Evolutionary conservation across 2,329 filamentous ascomycete genomes (phyloP).

Genomic region (Cladorrhinum sp.): DNA sequence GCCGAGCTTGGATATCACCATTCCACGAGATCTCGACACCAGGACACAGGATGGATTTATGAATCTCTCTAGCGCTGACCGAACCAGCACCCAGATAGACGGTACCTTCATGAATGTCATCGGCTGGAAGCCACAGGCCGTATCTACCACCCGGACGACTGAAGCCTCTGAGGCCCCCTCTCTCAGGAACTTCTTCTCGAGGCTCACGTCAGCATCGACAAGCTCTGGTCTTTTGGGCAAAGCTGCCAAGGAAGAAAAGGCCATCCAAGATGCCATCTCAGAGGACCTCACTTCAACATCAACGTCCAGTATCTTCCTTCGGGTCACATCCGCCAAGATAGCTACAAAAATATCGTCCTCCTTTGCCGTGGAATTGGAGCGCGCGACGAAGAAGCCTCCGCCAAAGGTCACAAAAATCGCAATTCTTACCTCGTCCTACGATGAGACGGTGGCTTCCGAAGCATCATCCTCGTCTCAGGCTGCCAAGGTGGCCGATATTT

Average conservation of each 20-base stretch:
- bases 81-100: slow-evolving; percentile 88
- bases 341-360: slow-evolving; percentile 68
- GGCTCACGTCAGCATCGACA: slow-evolving; percentile 59
- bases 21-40: slow-evolving; percentile 77
- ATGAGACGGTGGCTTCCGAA: slow-evolving; percentile 68
- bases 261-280: slow-evolving; percentile 58
- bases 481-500: slow-evolving; percentile 69
- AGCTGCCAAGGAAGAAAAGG: slow-evolving; percentile 59
- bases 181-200: slow-evolving; percentile 75
- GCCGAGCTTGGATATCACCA: slow-evolving; percentile 65
- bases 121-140: slow-evolving; percentile 68
- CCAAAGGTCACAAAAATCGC: slow-evolving; percentile 83
- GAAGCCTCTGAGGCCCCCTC: slow-evolving; percentile 57
- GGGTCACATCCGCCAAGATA: slow-evolving; percentile 80
- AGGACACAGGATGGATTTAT: slow-evolving; percentile 85
- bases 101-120: slow-evolving; percentile 84
- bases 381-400: slow-evolving; percentile 95
- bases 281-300: slow-evolving; percentile 70
- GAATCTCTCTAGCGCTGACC: slow-evolving; percentile 76
- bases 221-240: slow-evolving; percentile 52
- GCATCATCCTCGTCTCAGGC: slow-evolving; percentile 44
- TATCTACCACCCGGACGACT: slow-evolving; percentile 40
- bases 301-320: slow-evolving; percentile 79
- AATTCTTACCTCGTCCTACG: slow-evolving; percentile 86
- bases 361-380: slow-evolving; percentile 82